Evolutionary conservation across 306 rosid genomes (phyloP), one percentile per base, ranked within the genome.

Genomic region (Quercus parvula): DNA sequence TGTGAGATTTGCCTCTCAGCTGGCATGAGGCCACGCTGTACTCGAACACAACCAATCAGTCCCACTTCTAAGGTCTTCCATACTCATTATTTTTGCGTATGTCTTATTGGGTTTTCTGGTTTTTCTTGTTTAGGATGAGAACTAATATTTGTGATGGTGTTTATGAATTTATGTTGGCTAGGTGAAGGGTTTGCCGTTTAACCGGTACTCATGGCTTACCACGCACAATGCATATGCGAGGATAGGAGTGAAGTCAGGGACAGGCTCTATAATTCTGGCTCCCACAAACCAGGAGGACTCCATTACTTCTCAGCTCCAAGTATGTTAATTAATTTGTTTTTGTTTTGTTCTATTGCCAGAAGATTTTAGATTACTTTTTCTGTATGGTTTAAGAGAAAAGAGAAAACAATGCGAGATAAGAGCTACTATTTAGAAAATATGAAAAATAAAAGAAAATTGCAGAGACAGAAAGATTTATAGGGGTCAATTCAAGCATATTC

Each of bases 261-360:
- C 96, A 3, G 91, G 91, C 7, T 86, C 96, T 75, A 14, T 85
- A 15, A 78, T 92, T 83, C 49, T 94, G 27, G 69, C 92, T 71
- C 93, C 98, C 0, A 79, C 88, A 2, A 92, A 94, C 68, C 98
- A 94, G 77, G 96, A 94, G 72, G 97, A 92, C 78, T 73, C 97
- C 20, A 85, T 94, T 71, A 89, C 96, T 11, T 58, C 71, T 54
- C 98, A 94, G 88, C 98, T 94, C 81, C 84, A 92, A 30, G 98
- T 94, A 52, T 4, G 92, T 84, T 41, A 66, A 52, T 73, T 77
- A 66, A 52, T 73, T 75, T 62, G 44, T 57, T 20, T 54, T 58
- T 77, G 66, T 67, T 49, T 49, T 12, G 4, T 27, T 15, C 66
- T 30, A 75, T 17, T 4, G 5, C 54, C 17, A 49, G 17, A 12